These are phyloP conservation scores for Citrus inodora DNA, from an alignment of 345 rosid species.

Conservation along the genomic window DNA sequence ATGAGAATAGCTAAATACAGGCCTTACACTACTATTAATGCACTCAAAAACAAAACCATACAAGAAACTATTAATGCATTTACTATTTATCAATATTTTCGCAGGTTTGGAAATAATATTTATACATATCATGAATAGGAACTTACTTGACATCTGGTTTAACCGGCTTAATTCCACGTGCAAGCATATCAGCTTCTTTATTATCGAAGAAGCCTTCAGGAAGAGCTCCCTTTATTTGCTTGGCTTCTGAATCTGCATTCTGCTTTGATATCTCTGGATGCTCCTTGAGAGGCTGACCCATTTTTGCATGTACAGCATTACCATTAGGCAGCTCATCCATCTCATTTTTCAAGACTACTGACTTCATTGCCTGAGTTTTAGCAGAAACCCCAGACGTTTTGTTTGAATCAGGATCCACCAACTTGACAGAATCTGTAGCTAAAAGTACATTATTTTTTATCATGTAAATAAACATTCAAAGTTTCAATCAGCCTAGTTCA, in stretches of 20 bases:
- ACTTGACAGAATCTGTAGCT: conserved; percentile 1
- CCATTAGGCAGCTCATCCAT: conserved; percentile 16
- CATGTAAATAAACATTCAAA: neutral
- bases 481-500: neutral
- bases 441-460: neutral
- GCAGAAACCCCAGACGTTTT: conserved; percentile 8
- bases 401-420: conserved; percentile 4
- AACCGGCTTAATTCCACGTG: conserved; percentile 89
- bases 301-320: conserved; percentile 13
- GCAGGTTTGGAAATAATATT: neutral
- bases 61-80: neutral
- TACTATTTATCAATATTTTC: too few relatives aligned
- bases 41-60: neutral
- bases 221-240: conserved; percentile 62
- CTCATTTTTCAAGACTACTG: conserved; percentile 14
- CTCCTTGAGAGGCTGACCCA: conserved; percentile 31
- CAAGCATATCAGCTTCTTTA: conserved; percentile 93
- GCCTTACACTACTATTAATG: neutral
- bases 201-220: conserved; percentile 94
- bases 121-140: neutral
- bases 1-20: neutral
- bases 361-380: conserved; percentile 9
- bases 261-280: conserved; percentile 22
- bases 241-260: conserved; percentile 34
- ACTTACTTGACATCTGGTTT: conserved; percentile 91